A percentile compares a stretch with the other conserved stretches of the same genome.
Conservation (phyloP, 306 rosid species). For the Vigna unguiculata region DNA sequence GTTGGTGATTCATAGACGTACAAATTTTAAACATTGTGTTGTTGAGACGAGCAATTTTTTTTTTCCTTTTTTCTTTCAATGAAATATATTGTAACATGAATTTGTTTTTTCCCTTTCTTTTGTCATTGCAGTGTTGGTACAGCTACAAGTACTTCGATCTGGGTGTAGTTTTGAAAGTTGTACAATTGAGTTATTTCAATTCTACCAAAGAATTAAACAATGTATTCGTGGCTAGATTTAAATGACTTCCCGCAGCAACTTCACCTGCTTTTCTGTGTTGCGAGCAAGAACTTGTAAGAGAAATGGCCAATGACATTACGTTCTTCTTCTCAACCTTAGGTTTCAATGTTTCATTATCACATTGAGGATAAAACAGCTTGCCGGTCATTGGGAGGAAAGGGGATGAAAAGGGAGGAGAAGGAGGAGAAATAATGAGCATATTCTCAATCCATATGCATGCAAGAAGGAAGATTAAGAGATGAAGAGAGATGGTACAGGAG, state of each 20-base stretch:
- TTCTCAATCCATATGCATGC: constrained; percentile 39
- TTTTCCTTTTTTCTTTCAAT: neutral
- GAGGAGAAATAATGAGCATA: constrained; percentile 5
- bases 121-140: neutral
- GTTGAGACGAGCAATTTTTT: neutral
- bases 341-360: neutral
- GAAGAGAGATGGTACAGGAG: neutral
- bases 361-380: neutral
- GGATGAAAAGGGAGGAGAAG: neutral
- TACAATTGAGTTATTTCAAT: neutral
- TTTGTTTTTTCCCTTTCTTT: neutral
- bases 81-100: neutral
- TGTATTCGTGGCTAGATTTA: neutral
- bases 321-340: neutral
- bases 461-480: constrained; percentile 25
- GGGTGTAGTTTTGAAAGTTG: neutral
- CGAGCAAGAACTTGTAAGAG: neutral
- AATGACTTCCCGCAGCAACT: neutral
- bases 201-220: neutral
- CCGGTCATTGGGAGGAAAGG: neutral
- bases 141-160: neutral
- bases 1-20: no score
- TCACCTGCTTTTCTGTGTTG: constrained; percentile 1
- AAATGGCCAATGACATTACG: neutral
- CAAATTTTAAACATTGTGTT: neutral